These are phyloP conservation scores for Trichosporon sp. DNA, from an alignment of 1,284 basidiomycete genomes.

Conservation along the genomic window DNA sequence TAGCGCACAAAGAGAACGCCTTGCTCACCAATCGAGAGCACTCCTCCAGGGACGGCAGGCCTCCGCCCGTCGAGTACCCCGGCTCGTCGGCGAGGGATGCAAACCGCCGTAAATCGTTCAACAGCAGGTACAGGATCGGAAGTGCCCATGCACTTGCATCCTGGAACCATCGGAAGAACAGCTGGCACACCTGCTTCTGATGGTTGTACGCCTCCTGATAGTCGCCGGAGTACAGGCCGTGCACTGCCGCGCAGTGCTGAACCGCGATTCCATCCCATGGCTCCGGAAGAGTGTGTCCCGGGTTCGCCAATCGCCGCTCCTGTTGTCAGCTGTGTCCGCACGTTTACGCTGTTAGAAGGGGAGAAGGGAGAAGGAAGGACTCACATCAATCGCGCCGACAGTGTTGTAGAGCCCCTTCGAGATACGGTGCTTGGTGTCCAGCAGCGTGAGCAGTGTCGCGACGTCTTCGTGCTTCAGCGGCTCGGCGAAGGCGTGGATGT, in stretches of 20 bases:
- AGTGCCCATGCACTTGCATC: slow-evolving; percentile 80
- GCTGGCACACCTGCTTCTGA: slow-evolving; percentile 58
- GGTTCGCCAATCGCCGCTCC: slow-evolving; percentile 44
- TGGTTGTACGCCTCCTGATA: slow-evolving; percentile 49
- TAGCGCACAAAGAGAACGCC: slow-evolving; percentile 87
- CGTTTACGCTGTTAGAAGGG: too few relatives aligned
- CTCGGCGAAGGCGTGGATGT: slow-evolving; percentile 44
- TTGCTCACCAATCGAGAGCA: slow-evolving; percentile 88
- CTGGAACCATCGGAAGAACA: slow-evolving; percentile 75
- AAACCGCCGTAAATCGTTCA: slow-evolving; percentile 76
- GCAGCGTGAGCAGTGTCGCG: slow-evolving; percentile 38
- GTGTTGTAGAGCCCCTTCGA: slow-evolving; percentile 48
- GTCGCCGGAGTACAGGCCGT: slow-evolving; percentile 42
- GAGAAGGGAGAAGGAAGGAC: slow-evolving; percentile 17
- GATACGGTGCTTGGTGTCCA: slow-evolving; percentile 44
- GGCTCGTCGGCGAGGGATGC: slow-evolving; percentile 62
- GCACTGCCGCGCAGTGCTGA: slow-evolving; percentile 50
- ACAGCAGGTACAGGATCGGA: slow-evolving; percentile 73
- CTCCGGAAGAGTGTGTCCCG: slow-evolving; percentile 45
- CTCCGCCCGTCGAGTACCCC: slow-evolving; percentile 55
- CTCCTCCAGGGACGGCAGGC: slow-evolving; percentile 78
- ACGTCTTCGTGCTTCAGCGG: slow-evolving; percentile 45
- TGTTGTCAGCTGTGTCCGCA: slow-evolving; percentile 25
- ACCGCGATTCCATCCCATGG: slow-evolving; percentile 53
- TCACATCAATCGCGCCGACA: slow-evolving; percentile 47